Percentiles rank a stretch among this genome's conserved stretches.
These are phyloP conservation scores for Podila epicladia DNA, from an alignment of 192 early-diverging fungal species.

Conservation along the genomic window DNA sequence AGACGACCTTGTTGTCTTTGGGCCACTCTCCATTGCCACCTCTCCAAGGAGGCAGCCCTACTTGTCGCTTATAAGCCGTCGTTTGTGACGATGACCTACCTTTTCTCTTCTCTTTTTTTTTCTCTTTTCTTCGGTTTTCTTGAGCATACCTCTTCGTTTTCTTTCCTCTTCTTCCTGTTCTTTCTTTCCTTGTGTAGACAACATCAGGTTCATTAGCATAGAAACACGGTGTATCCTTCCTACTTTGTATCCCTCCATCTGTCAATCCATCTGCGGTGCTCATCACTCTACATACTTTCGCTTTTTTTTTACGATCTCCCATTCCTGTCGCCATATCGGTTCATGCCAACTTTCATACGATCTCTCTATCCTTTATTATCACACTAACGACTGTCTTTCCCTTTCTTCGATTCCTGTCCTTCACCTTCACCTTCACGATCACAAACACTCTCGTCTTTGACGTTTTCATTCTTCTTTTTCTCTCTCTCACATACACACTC, in stretches of 20 bases:
- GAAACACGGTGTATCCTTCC: background rate
- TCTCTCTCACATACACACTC: background rate
- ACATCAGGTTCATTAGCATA: background rate
- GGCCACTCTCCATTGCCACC: background rate
- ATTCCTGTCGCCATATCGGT: too few species aligned
- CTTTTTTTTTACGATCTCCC: too few species aligned
- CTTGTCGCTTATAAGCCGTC: background rate
- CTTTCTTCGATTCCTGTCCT: background rate
- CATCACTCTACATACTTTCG: background rate
- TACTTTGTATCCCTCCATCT: background rate
- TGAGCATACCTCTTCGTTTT: background rate
- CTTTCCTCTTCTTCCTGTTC: background rate
- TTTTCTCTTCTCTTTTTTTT: background rate
- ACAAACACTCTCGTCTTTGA: background rate
- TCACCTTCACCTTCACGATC: conserved; percentile 1
- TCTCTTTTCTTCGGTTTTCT: background rate
- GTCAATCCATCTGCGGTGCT: too few species aligned
- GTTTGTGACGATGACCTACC: background rate
- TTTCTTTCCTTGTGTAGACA: background rate
- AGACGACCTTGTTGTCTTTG: conserved; percentile 1
- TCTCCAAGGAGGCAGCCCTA: background rate
- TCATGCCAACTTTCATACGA: too few species aligned
- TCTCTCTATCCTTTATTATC: too few species aligned
- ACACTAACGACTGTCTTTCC: too few species aligned
- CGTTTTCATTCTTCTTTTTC: background rate